phyloP scores from a whole-genome alignment of 2,329 filamentous ascomycete genomes.

The Fusarium burgessii region DNA sequence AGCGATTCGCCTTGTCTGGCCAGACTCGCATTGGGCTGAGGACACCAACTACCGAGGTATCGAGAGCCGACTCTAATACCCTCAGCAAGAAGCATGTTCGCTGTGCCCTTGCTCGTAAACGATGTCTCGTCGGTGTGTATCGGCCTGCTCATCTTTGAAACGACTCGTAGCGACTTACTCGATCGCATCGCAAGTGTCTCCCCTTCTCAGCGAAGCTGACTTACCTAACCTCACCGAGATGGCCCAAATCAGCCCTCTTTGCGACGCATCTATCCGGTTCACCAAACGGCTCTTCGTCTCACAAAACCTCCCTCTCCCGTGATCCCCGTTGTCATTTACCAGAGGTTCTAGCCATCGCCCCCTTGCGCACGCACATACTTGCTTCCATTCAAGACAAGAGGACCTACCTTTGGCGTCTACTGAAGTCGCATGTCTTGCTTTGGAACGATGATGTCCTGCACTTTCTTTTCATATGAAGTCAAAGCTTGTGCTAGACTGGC shows the following conservation, averaged over 20 bases:
- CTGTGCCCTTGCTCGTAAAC: constrained; percentile 4
- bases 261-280: constrained; percentile 45
- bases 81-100: not conserved
- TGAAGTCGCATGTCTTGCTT: constrained; percentile 18
- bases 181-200: constrained; percentile 11
- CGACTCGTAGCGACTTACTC: constrained; percentile 28
- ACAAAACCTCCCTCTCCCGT: constrained; percentile 35
- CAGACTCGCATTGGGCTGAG: constrained; percentile 85
- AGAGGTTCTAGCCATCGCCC: constrained; percentile 6
- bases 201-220: not conserved
- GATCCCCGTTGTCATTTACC: constrained; percentile 40
- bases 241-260: constrained; percentile 47
- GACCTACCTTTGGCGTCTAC: constrained; percentile 8
- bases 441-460: not conserved
- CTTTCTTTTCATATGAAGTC: constrained; percentile 13
- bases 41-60: constrained; percentile 75
- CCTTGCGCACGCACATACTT: constrained; percentile 30
- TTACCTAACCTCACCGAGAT: constrained; percentile 25
- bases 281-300: constrained; percentile 36
- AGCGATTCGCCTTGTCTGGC: constrained; percentile 91
- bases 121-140: constrained; percentile 29
- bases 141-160: constrained; percentile 39
- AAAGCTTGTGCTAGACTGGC: constrained; percentile 26
- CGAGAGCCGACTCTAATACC: constrained; percentile 79
- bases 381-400: constrained; percentile 27